Base-by-base conservation (phyloP, 2,329 filamentous ascomycete species). In the Arthrinium puccinioides region DNA sequence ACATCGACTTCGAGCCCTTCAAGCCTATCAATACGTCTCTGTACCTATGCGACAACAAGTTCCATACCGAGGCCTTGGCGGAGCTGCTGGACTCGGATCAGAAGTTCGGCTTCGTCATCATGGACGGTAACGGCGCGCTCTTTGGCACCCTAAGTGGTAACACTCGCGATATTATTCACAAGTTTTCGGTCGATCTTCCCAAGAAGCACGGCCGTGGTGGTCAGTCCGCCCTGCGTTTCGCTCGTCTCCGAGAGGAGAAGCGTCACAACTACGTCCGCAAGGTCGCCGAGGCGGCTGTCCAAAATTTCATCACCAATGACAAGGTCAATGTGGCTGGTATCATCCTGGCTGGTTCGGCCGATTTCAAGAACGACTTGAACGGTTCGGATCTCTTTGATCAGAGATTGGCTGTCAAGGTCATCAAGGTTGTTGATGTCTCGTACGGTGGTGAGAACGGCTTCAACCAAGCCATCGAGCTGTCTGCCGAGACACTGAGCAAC, bases 131-230 rank as follows among this genome's bases (percentile, higher is more conserved):
- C 67, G 94, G 92, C 54, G 87, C 92, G 29, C 80, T 98, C 21
- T 98, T 98, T 52, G 92, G 92, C 54, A 98, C 92, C 1, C 74
- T 98, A 28, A 95, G 88, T 56, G 94, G 92, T 52, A 98, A 98
- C 67, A 98, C 92, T 24, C 82, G 92, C 61, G 94, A 98, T 54
- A 77, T 98, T 34, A 76, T 97, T 36, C 92, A 98, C 72, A 98
- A 98, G 68, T 95, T 98, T 70, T 87, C 86, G 15, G 92, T 98
- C 62, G 94, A 98, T 74, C 74, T 98, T 41, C 92, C 92, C 63
- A 98, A 98, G 82, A 98, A 98, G 76, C 92, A 98, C 79, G 92
- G 92, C 47, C 89, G 92, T 84, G 92, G 92, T 89, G 92, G 92
- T 77, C 94, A 98, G 74, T 98, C 92, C 50, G 92, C 92, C 43